Conservation (phyloP, 768 basidiomycete species). For the Leccinum truebloodii region DNA sequence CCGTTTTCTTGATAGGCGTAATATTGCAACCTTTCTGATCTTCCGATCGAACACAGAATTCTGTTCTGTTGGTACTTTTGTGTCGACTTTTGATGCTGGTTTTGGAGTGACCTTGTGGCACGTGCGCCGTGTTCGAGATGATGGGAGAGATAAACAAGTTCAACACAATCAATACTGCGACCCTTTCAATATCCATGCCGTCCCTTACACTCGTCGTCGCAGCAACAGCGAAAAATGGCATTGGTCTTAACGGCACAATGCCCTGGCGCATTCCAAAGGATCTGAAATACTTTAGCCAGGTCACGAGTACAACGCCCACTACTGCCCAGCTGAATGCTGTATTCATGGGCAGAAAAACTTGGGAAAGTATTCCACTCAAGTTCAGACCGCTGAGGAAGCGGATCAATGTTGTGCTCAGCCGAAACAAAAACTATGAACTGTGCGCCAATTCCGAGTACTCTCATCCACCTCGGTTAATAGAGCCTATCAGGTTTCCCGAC, state of each 20-base stretch:
- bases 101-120: background rate
- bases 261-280: slow-evolving; percentile 92
- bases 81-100: background rate
- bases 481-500: slow-evolving; percentile 14
- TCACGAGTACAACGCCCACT: slow-evolving; percentile 62
- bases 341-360: slow-evolving; percentile 95
- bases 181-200: slow-evolving; percentile 41
- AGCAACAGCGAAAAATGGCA: slow-evolving; percentile 84
- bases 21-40: background rate
- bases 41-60: too few relatives aligned
- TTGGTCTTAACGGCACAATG: slow-evolving; percentile 72
- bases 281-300: slow-evolving; percentile 89
- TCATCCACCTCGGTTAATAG: slow-evolving; percentile 8
- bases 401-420: slow-evolving; percentile 76
- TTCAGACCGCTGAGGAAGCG: slow-evolving; percentile 79
- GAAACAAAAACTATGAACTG: slow-evolving; percentile 60
- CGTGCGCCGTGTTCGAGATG: too few relatives aligned
- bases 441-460: slow-evolving; percentile 37
- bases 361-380: slow-evolving; percentile 92
- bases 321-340: slow-evolving; percentile 66
- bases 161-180: background rate
- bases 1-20: background rate
- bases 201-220: slow-evolving; percentile 91
- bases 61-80: background rate
- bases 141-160: background rate